Percentiles rank a stretch among this genome's conserved stretches.
phyloP scores from a whole-genome alignment of 176 grass and related monocot genomes.

The Chloris gayana region DNA sequence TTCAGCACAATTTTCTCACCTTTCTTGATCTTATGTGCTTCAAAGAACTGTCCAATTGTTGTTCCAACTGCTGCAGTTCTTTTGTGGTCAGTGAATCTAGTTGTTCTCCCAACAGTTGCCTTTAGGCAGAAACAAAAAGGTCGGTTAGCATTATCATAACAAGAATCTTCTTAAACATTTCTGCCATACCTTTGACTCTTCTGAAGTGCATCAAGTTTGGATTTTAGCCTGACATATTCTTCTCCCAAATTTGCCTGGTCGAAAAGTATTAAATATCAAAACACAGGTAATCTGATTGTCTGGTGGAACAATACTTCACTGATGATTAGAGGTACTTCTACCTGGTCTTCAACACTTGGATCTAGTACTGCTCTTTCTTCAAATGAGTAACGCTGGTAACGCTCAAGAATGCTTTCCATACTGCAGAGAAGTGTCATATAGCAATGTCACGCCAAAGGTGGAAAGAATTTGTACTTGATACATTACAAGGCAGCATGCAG shows the following conservation, averaged over 20 bases:
- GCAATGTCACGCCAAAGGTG: background rate
- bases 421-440: conserved; percentile 38
- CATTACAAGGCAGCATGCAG: background rate
- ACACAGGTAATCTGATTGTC: conserved; percentile 13
- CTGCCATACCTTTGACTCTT: conserved; percentile 67
- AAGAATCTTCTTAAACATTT: conserved; percentile 13
- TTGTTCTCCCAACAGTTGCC: conserved; percentile 86
- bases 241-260: conserved; percentile 62
- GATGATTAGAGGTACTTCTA: conserved; percentile 23
- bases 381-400: conserved; percentile 71
- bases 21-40: conserved; percentile 89
- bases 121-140: conserved; percentile 28
- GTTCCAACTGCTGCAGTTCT: conserved; percentile 88
- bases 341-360: conserved; percentile 58
- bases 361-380: conserved; percentile 68
- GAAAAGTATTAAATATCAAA: conserved; percentile 9
- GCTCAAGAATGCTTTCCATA: conserved; percentile 84
- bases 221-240: conserved; percentile 62
- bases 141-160: conserved; percentile 6
- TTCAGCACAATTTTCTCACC: conserved; percentile 45
- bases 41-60: conserved; percentile 77
- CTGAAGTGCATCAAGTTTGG: conserved; percentile 69
- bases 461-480: background rate
- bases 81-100: conserved; percentile 60
- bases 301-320: conserved; percentile 4